phyloP scores from a whole-genome alignment of 495 filamentous ascomycete genomes.

The Penicillium soppii region DNA sequence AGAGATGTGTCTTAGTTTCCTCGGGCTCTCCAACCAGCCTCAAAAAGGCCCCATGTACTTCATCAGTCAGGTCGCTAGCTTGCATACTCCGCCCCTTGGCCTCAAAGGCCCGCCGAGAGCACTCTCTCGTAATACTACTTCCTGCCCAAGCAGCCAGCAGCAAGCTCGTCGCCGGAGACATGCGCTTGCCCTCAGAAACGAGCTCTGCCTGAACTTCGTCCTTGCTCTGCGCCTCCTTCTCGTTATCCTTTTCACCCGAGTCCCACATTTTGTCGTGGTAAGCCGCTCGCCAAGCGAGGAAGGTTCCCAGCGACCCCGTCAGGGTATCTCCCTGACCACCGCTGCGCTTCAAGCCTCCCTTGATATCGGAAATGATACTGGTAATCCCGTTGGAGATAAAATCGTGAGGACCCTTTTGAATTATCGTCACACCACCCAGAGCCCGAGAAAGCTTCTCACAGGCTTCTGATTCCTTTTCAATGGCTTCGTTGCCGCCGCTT shows the following conservation, averaged over 20 bases:
- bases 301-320: conserved; percentile 83
- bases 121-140: conserved; percentile 84
- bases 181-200: conserved; percentile 42
- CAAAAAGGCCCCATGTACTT: conserved; percentile 81
- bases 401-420: conserved; percentile 88
- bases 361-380: conserved; percentile 69
- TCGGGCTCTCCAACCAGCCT: conserved; percentile 66
- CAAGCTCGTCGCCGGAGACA: conserved; percentile 62
- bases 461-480: conserved; percentile 48
- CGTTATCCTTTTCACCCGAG: conserved; percentile 45
- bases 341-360: conserved; percentile 83
- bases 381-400: conserved; percentile 78
- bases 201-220: conserved; percentile 44
- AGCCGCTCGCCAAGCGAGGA: conserved; percentile 82
- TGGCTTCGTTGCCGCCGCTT: conserved; percentile 38
- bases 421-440: conserved; percentile 83
- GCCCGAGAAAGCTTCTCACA: conserved; percentile 73
- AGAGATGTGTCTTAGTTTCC: conserved; percentile 41
- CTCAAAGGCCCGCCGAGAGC: conserved; percentile 81
- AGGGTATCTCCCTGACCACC: conserved; percentile 96
- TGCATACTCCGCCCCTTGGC: conserved; percentile 89
- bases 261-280: conserved; percentile 87
- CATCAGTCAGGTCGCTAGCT: conserved; percentile 89
- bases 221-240: conserved; percentile 35
- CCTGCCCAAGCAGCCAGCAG: conserved; percentile 83